Conservation (phyloP, 1,284 basidiomycete genomes). For the Puccinia coronata region DNA sequence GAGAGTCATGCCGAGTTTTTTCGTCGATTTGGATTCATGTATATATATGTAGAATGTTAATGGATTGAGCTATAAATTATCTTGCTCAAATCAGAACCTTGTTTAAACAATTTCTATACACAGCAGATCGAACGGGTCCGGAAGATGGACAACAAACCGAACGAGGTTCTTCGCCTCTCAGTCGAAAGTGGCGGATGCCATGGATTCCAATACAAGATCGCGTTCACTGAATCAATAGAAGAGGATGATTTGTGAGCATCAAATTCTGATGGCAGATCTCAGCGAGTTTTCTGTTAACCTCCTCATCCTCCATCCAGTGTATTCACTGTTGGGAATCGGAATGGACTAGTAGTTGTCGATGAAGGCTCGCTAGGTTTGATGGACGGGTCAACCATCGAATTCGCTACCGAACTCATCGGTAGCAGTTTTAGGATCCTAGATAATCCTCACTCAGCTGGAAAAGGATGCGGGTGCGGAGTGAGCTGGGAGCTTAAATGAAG, state of each 20-base stretch:
- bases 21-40: too few relatives aligned
- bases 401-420: constrained; percentile 85
- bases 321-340: constrained; percentile 14
- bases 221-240: constrained; percentile 66
- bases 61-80: not conserved
- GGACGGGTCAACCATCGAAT: constrained; percentile 81
- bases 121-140: constrained; percentile 30
- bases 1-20: too few relatives aligned
- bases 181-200: constrained; percentile 90
- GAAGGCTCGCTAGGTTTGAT: constrained; percentile 75
- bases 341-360: constrained; percentile 68
- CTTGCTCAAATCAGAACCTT: not conserved
- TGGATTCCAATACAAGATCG: constrained; percentile 88
- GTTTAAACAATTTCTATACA: not conserved
- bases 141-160: constrained; percentile 58
- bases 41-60: not conserved
- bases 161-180: constrained; percentile 71
- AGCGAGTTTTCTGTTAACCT: constrained; percentile 1
- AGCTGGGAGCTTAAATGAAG: constrained; percentile 65
- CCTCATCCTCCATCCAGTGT: not conserved
- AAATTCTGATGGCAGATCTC: constrained; percentile 13
- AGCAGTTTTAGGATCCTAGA: constrained; percentile 75
- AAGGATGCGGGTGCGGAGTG: constrained; percentile 84
- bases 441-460: constrained; percentile 81
- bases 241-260: constrained; percentile 75